Evolutionary conservation across 768 basidiomycete genomes (phyloP).

Genomic region (Xerocomellus intermedius): DNA sequence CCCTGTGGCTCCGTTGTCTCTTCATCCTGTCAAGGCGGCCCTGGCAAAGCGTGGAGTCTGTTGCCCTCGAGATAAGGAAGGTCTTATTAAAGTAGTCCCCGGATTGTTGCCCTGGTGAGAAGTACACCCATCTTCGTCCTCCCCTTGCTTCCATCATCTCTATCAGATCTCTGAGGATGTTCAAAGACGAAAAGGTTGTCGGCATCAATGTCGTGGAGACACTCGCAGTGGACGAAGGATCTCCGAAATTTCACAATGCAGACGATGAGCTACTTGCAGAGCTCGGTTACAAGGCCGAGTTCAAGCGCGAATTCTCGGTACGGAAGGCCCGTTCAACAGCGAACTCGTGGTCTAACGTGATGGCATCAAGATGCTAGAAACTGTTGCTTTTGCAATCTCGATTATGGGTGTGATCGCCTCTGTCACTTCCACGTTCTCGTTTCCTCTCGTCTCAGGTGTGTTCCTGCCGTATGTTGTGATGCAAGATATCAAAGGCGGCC

Average conservation of each 20-base stretch:
- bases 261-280: conserved; percentile 61
- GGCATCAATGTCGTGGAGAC: conserved; percentile 9
- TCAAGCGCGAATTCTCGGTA: conserved; percentile 73
- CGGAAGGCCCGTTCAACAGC: conserved; percentile 10
- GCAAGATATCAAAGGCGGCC: not conserved
- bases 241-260: conserved; percentile 34
- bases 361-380: conserved; percentile 46
- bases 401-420: conserved; percentile 75
- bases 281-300: conserved; percentile 71
- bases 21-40: not conserved
- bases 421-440: conserved; percentile 63
- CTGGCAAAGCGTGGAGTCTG: not conserved
- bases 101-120: not conserved
- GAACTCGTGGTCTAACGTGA: not conserved
- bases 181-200: conserved; percentile 20
- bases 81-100: conserved; percentile 1
- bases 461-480: not conserved
- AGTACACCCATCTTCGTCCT: not conserved
- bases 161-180: conserved; percentile 9
- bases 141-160: not conserved
- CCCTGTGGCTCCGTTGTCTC: not conserved
- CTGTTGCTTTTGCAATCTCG: conserved; percentile 63
- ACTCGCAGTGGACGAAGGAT: conserved; percentile 3
- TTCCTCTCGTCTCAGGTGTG: conserved; percentile 61
- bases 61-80: conserved; percentile 13